phyloP scores from a whole-genome alignment of 306 rosid genomes.

The Delonix regia region DNA sequence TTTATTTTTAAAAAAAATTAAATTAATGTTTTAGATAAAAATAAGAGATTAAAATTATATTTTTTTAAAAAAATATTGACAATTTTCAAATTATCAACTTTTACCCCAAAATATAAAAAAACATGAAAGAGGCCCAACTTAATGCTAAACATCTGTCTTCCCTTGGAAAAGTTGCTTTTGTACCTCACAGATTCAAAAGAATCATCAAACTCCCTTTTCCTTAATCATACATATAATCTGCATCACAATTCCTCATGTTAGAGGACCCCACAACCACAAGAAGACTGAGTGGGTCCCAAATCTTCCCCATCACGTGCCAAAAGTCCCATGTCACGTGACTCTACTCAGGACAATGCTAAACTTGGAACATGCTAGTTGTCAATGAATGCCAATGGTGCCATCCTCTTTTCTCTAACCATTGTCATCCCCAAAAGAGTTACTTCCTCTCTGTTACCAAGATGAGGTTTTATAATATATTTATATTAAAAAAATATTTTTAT shows the following conservation, averaged over 20 bases:
- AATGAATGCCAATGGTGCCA: neutral
- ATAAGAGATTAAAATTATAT: too few species aligned
- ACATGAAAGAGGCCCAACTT: neutral
- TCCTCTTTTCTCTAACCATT: neutral
- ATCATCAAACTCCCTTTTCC: neutral
- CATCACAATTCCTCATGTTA: constrained; percentile 1
- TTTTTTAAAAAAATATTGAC: neutral
- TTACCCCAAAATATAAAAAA: too few species aligned
- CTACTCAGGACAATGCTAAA: neutral
- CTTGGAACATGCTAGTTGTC: neutral
- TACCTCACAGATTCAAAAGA: neutral
- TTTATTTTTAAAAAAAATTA: too few species aligned
- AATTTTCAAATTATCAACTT: too few species aligned
- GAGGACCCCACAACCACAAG: neutral
- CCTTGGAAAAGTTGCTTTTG: constrained; percentile 1
- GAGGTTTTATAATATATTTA: neutral
- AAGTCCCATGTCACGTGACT: constrained; percentile 28
- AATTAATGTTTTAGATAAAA: too few species aligned
- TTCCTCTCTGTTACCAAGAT: neutral
- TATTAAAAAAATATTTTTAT: too few species aligned
- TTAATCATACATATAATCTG: constrained; percentile 5
- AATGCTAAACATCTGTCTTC: constrained; percentile 27
- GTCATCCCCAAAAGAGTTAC: neutral
- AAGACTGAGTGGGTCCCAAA: neutral
- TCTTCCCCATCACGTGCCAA: constrained; percentile 27